These are phyloP conservation scores for Nematocida sp. DNA, from an alignment of 371 early-diverging fungal species.

Conservation along the genomic window DNA sequence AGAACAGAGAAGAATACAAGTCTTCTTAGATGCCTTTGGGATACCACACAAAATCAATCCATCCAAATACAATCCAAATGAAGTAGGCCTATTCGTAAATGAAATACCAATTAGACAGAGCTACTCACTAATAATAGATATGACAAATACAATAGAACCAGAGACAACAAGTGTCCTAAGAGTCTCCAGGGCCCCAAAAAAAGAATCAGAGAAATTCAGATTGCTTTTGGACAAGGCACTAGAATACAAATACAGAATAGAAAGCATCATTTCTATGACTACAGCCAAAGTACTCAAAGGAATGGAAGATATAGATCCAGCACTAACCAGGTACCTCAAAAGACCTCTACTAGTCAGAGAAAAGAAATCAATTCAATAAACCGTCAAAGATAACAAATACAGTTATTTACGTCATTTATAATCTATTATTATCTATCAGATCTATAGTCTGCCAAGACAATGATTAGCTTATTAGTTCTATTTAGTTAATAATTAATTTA, in stretches of 20 bases:
- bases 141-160: not conserved
- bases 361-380: not conserved
- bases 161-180: not conserved
- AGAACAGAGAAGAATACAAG: conserved; percentile 1
- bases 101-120: not conserved
- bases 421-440: not conserved
- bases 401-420: not conserved
- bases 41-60: not conserved
- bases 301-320: conserved; percentile 4
- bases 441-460: not conserved
- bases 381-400: not conserved
- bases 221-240: conserved; percentile 5
- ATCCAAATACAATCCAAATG: not conserved
- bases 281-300: not conserved
- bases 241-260: conserved; percentile 48
- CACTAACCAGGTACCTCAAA: conserved; percentile 18
- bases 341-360: conserved; percentile 8
- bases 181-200: not conserved
- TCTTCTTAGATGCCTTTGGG: conserved; percentile 30
- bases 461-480: not conserved
- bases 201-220: not conserved
- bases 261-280: conserved; percentile 19
- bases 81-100: conserved; percentile 16
- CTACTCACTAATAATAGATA: conserved; percentile 25
- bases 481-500: not conserved